Evolutionary conservation across 352 stramenopile genomes (phyloP), one percentile per base, ranked within the genome.

Genomic region (Phytophthora foliorum): DNA sequence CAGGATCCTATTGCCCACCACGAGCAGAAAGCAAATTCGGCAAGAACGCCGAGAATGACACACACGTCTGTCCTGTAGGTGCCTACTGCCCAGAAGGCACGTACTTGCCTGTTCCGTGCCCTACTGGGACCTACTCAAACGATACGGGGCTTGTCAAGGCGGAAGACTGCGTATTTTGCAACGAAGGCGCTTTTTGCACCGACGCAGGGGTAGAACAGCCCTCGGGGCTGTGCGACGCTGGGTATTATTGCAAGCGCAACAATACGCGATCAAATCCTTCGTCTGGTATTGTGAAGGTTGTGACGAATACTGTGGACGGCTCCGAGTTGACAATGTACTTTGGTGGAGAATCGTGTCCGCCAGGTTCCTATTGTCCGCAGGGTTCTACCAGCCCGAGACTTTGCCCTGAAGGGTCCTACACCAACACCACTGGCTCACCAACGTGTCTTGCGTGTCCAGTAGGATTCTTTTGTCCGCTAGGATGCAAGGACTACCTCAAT

Each of bases 31-130:
- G 70, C 52, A 55, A 62, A 1, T 89, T 84, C 45, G 80, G 78
- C 1, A 83, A 69, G 52, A 88, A 60, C 25, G 38, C 29, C 8
- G 57, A 52, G 2, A 84, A 76, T 17, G 67, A 67, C 10, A 85
- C 68, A 0, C 78, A 80, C n/a, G 49, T 71, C 8, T 97, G 92
- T 72, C 77, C 88, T 16, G 46, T 42, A 6, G 94, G 94, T 5
- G 60, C 70, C 0, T 98, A 92, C 52, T 98, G 93, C 41, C 78
- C 80, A 1, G 62, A 86, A 64, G 86, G 77, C n/a, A 94, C 91
- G 3, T 83, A 86, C 11, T 42, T 84, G 0, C 88, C 91, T 1
- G 54, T 74, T 29, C 73, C 78, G 11, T 96, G 89, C 45, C 81
- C 84, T 0, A 56, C 70, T 62, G 86, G 88, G 13, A 84, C 84